Evolutionary conservation across 495 filamentous ascomycete genomes (phyloP).

Genomic region (Podospora pseudoanserina): DNA sequence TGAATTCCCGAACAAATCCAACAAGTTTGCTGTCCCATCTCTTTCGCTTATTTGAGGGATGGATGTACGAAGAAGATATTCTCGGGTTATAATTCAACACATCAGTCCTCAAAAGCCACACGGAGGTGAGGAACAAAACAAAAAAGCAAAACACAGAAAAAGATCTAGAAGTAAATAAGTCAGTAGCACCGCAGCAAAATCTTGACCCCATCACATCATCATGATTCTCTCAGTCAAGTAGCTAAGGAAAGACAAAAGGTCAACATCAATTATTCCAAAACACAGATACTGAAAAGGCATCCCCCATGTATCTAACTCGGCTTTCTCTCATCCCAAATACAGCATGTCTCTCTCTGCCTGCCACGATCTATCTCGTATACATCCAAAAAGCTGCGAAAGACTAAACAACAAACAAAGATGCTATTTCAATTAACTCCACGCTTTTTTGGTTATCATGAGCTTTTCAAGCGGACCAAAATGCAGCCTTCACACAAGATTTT

Average conservation of each 20-base stretch:
- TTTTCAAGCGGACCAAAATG: background rate
- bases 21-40: too few relatives aligned
- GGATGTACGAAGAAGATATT: too few relatives aligned
- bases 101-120: too few relatives aligned
- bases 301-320: background rate
- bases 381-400: background rate
- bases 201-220: too few relatives aligned
- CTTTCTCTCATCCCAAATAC: background rate
- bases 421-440: background rate
- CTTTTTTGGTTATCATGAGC: constrained; percentile 1
- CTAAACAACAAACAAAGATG: background rate
- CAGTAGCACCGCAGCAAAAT: background rate
- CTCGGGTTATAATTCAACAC: too few relatives aligned
- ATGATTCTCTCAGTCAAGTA: background rate
- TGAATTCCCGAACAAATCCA: too few relatives aligned
- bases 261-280: background rate
- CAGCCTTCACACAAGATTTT: background rate
- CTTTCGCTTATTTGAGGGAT: too few relatives aligned
- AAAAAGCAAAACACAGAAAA: too few relatives aligned
- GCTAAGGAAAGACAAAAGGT: background rate
- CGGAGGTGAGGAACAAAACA: too few relatives aligned
- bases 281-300: background rate
- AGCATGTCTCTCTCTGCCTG: too few relatives aligned
- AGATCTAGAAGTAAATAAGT: too few relatives aligned
- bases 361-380: background rate